A percentile compares a stretch with the other conserved stretches of the same genome.
Evolutionary conservation across 176 grass and related monocot species (phyloP).

Genomic region (Aechmea fasciata): DNA sequence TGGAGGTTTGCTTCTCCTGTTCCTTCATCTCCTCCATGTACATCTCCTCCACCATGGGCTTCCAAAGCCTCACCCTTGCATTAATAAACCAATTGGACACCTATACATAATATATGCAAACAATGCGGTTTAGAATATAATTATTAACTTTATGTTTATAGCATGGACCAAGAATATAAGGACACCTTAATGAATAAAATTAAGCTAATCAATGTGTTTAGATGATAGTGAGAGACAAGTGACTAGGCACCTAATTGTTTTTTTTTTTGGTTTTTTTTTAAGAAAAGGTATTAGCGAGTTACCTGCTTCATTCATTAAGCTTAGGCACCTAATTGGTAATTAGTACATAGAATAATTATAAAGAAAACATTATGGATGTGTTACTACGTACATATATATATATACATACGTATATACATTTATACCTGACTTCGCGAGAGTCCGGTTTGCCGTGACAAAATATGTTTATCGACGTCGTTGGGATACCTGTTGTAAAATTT

Average conservation of each 20-base stretch:
- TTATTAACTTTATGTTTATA: not conserved
- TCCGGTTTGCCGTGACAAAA: conserved; percentile 64
- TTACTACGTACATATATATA: not conserved
- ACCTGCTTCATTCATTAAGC: too few species aligned
- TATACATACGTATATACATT: not conserved
- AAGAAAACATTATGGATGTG: not conserved
- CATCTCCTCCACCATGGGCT: conserved; percentile 92
- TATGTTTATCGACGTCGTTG: conserved; percentile 74
- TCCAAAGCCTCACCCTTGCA: conserved; percentile 83
- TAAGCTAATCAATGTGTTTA: not conserved
- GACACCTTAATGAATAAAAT: not conserved
- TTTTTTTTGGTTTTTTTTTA: too few species aligned
- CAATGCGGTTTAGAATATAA: conserved; percentile 4
- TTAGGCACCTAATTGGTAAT: not conserved
- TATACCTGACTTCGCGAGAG: conserved; percentile 68
- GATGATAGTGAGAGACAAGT: not conserved
- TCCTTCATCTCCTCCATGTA: conserved; percentile 49
- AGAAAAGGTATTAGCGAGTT: too few species aligned
- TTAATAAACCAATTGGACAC: conserved; percentile 98
- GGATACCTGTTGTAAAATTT: conserved; percentile 41
- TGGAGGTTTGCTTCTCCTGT: not conserved
- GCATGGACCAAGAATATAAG: too few species aligned
- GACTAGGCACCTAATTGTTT: not conserved
- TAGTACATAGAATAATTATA: not conserved
- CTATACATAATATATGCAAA: conserved; percentile 17